These are phyloP conservation scores for Saturnispora bothae DNA, from an alignment of 805 yeast species.

Conservation along the genomic window DNA sequence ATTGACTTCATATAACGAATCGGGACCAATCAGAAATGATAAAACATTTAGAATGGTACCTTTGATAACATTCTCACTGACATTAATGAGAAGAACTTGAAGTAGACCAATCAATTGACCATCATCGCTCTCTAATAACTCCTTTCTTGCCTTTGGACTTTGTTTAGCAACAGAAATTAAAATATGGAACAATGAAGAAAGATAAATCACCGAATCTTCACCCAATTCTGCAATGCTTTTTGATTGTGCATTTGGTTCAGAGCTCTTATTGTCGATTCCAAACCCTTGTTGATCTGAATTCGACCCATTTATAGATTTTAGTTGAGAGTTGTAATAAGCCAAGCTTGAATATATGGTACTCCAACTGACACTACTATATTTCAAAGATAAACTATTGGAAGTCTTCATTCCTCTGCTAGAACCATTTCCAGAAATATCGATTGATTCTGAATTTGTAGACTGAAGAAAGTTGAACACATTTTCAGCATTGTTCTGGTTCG, in stretches of 20 bases:
- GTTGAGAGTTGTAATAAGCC: conserved; percentile 23
- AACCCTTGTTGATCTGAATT: too few relatives aligned
- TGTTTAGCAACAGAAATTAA: conserved; percentile 42
- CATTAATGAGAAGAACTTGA: conserved; percentile 10
- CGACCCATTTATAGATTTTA: conserved; percentile 11
- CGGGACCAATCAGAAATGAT: conserved; percentile 40
- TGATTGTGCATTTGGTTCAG: too few relatives aligned
- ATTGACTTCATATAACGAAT: conserved; percentile 24
- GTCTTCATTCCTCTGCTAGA: conserved; percentile 4
- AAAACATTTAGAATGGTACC: conserved; percentile 52
- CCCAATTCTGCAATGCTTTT: conserved; percentile 57
- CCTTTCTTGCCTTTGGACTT: conserved; percentile 26
- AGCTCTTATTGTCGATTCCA: too few relatives aligned
- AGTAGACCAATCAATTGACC: conserved; percentile 19
- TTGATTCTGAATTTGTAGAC: conserved; percentile 17
- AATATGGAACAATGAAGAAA: conserved; percentile 65
- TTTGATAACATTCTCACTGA: conserved; percentile 21
- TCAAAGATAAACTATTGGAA: conserved; percentile 18
- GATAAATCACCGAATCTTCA: conserved; percentile 68
- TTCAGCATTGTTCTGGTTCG: conserved; percentile 44
- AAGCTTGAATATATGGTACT: conserved; percentile 27
- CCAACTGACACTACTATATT: conserved; percentile 27
- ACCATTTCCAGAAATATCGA: conserved; percentile 7
- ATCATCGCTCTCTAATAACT: conserved; percentile 26
- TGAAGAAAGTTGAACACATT: conserved; percentile 41